Percentiles rank a stretch among this genome's conserved stretches.
These are phyloP conservation scores for Stagonosporopsis tanaceti DNA, from an alignment of 2,329 filamentous ascomycete species.

Conservation along the genomic window DNA sequence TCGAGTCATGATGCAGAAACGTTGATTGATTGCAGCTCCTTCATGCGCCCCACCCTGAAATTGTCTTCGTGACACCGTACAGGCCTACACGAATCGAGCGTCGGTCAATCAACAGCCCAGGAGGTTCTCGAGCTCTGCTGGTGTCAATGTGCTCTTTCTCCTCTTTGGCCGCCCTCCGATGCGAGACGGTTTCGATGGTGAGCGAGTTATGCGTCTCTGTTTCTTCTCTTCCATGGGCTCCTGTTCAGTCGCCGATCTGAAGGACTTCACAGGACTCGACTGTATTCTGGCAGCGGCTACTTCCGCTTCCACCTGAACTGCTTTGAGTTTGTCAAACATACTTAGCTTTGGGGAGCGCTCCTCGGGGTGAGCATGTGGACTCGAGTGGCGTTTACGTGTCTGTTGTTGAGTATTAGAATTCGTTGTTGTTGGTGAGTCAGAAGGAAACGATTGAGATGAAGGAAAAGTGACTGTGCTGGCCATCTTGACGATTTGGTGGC, in stretches of 20 bases:
- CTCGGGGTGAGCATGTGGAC: constrained; percentile 48
- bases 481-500: constrained; percentile 33
- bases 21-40: constrained; percentile 16
- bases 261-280: constrained; percentile 19
- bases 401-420: constrained; percentile 43
- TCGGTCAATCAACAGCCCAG: constrained; percentile 36
- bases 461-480: constrained; percentile 40
- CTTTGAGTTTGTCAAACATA: constrained; percentile 57
- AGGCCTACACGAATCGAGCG: constrained; percentile 3
- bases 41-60: constrained; percentile 11
- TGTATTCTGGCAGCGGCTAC: constrained; percentile 46
- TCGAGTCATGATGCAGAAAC: constrained; percentile 4
- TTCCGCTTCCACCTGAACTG: constrained; percentile 55
- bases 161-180: constrained; percentile 66
- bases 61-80: constrained; percentile 14
- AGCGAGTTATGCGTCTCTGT: constrained; percentile 37
- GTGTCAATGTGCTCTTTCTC: constrained; percentile 76
- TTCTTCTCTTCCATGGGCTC: constrained; percentile 32
- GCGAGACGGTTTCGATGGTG: constrained; percentile 53
- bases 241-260: constrained; percentile 23
- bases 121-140: constrained; percentile 71
- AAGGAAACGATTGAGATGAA: constrained; percentile 25
- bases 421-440: constrained; percentile 16
- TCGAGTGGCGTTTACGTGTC: constrained; percentile 50
- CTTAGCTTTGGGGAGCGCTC: constrained; percentile 53